These are phyloP conservation scores for Chrysoporthe deuterocubensis DNA, from an alignment of 2,329 filamentous ascomycete genomes.

Conservation along the genomic window DNA sequence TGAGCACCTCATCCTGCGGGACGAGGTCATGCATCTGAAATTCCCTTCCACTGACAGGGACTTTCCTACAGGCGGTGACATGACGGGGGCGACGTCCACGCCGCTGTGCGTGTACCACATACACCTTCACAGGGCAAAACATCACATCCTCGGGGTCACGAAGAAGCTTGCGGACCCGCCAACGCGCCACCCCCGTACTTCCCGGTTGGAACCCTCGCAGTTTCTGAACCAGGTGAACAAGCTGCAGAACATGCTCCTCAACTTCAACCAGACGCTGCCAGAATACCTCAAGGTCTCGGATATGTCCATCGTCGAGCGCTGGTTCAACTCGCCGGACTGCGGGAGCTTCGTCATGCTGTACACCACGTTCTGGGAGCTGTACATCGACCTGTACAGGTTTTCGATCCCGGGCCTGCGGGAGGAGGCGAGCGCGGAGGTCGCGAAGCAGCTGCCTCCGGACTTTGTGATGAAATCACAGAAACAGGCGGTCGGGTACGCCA, in stretches of 20 bases:
- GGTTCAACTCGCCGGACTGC: constrained; percentile 38
- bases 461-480: constrained; percentile 44
- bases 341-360: constrained; percentile 44
- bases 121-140: constrained; percentile 42
- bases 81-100: background rate
- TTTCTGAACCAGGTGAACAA: constrained; percentile 43
- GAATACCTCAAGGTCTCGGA: constrained; percentile 41
- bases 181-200: constrained; percentile 31
- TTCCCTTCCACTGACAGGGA: constrained; percentile 42
- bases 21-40: constrained; percentile 44
- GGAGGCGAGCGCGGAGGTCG: constrained; percentile 38
- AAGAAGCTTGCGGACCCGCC: constrained; percentile 26
- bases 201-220: constrained; percentile 40
- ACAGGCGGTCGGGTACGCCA: constrained; percentile 45
- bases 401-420: constrained; percentile 42
- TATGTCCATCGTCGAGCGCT: constrained; percentile 37
- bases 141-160: constrained; percentile 40
- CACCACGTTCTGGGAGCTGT: constrained; percentile 41
- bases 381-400: constrained; percentile 47
- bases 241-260: constrained; percentile 44
- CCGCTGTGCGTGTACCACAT: constrained; percentile 41
- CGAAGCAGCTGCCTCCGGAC: constrained; percentile 41
- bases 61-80: constrained; percentile 34
- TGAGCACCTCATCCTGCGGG: constrained; percentile 43
- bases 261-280: constrained; percentile 42